Evolutionary conservation across 2,329 filamentous ascomycete species (phyloP), one percentile per base, ranked within the genome.

Genomic region (Ophiostoma novo-ulmi): DNA sequence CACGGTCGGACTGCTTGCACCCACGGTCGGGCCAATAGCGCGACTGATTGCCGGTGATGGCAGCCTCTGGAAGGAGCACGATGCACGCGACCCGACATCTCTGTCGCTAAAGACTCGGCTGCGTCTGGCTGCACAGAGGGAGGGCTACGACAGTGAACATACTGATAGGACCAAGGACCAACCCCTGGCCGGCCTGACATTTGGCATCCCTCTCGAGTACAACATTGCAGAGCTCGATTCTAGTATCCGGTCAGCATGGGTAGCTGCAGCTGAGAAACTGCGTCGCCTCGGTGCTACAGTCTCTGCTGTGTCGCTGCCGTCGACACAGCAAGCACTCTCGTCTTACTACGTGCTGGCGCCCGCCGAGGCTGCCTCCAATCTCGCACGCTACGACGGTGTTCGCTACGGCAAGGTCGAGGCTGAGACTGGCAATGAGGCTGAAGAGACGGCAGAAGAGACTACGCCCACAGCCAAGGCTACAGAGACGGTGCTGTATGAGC

Each of bases 371-470:
- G 93, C 93, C 1, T 98, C 94, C 20, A 99, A 99, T 76, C 87
- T 99, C 1, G 92, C 95, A 71, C 97, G 97, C 78, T 99, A 97
- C 79, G 96, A 99, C 76, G 95, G 95, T 26, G 88, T 98, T n/a
- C 90, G 95, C 13, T 99, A 97, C 79, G 95, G 95, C n/a, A 20
- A 38, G 22, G 26, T 1, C 3, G 31, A 65, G 17, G 39, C 26
- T 20, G 55, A 26, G 11, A 3, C 68, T 2, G 31, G 35, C 1
- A 35, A 17, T 39, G 38, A 8, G 14, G 77, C 58, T 35, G 58
- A 52, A 2, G 5, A 17, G 0, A 35, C 38, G 22, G 31, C 39
- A 10, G 52, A 22, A 11, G 31, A 64, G 7, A 44, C 13, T 38
- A 20, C 44, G 17, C 6, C 44, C 44, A 31, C 31, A 31, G 31